phyloP scores from a whole-genome alignment of 2,329 filamentous ascomycete genomes.

The Dryadomyces quercus-mongolicae region DNA sequence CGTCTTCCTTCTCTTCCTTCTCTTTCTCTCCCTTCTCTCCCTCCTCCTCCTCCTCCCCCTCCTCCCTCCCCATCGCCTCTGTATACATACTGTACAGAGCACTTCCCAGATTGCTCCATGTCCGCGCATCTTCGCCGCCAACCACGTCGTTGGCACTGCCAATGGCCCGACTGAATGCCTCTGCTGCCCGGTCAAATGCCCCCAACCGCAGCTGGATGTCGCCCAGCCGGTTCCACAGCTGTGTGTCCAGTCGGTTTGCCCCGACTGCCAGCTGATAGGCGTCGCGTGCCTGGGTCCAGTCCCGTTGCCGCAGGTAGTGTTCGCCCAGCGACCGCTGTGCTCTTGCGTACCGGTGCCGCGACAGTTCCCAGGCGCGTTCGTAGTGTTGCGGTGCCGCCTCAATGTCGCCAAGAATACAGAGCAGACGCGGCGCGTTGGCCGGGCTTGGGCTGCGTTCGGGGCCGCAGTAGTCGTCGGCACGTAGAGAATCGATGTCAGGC shows the following conservation, averaged over 20 bases:
- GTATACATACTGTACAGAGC: conserved; percentile 61
- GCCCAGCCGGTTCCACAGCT: conserved; percentile 82
- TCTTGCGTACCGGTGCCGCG: conserved; percentile 65
- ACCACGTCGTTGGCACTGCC: conserved; percentile 44
- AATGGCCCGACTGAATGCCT: conserved; percentile 74
- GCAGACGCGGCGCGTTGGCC: conserved; percentile 72
- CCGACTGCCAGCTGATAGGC: conserved; percentile 68
- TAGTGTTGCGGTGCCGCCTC: conserved; percentile 66
- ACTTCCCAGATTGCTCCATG: conserved; percentile 89
- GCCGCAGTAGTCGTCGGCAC: conserved; percentile 40
- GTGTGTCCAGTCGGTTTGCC: conserved; percentile 69
- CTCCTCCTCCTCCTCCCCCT: conserved; percentile 7
- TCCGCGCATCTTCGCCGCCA: conserved; percentile 80
- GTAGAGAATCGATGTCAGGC: conserved; percentile 46
- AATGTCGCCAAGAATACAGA: conserved; percentile 88
- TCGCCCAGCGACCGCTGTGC: conserved; percentile 82
- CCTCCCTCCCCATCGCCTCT: conserved; percentile 32
- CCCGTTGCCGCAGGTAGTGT: conserved; percentile 54
- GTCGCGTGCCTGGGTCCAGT: conserved; percentile 57
- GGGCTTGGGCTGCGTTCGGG: conserved; percentile 59
- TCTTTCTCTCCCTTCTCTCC: conserved; percentile 14
- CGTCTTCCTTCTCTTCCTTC: conserved; percentile 13
- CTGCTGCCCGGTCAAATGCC: conserved; percentile 65
- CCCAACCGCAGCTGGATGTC: conserved; percentile 74
- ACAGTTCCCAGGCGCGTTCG: conserved; percentile 78